A percentile compares a stretch with the other conserved stretches of the same genome.
Conservation (phyloP, 2,329 filamentous ascomycete species). For the Aschersonia sp. region DNA sequence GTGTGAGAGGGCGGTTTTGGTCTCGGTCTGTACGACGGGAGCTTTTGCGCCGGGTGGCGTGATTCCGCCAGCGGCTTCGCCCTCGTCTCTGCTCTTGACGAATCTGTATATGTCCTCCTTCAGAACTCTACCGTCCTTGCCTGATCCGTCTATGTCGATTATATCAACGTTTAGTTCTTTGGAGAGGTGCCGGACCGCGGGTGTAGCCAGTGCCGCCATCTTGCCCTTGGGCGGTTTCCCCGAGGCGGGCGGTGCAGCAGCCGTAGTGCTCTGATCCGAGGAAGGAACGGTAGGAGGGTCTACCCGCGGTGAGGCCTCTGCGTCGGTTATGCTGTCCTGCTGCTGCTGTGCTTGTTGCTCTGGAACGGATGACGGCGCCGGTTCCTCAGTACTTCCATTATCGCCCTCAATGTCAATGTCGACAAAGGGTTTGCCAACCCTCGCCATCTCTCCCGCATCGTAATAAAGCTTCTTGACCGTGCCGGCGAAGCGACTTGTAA, state of each 20-base stretch:
- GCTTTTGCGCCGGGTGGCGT: constrained; percentile 2
- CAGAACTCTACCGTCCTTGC: constrained; percentile 76
- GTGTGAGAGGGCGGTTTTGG: constrained; percentile 52
- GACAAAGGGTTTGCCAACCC: constrained; percentile 84
- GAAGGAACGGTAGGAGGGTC: too few species aligned
- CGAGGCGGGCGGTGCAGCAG: too few species aligned
- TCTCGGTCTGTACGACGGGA: constrained; percentile 35
- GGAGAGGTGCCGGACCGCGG: constrained; percentile 76
- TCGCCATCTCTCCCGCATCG: constrained; percentile 89
- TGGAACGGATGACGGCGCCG: too few species aligned
- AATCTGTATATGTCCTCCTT: constrained; percentile 83
- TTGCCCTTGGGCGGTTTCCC: constrained; percentile 34
- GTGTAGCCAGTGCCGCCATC: constrained; percentile 68
- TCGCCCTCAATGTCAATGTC: constrained; percentile 87
- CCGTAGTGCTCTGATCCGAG: too few species aligned
- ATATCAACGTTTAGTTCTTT: constrained; percentile 73
- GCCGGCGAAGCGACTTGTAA: constrained; percentile 88
- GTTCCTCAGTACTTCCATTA: constrained; percentile 10
- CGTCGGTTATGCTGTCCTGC: too few species aligned
- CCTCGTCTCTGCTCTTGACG: constrained; percentile 36
- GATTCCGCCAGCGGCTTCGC: background rate
- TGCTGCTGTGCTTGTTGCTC: too few species aligned
- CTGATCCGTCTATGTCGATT: constrained; percentile 64
- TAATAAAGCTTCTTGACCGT: constrained; percentile 95
- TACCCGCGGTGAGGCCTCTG: too few species aligned